Conservation (phyloP, 176 grass and related monocot species). For the Carex myosuroides region DNA sequence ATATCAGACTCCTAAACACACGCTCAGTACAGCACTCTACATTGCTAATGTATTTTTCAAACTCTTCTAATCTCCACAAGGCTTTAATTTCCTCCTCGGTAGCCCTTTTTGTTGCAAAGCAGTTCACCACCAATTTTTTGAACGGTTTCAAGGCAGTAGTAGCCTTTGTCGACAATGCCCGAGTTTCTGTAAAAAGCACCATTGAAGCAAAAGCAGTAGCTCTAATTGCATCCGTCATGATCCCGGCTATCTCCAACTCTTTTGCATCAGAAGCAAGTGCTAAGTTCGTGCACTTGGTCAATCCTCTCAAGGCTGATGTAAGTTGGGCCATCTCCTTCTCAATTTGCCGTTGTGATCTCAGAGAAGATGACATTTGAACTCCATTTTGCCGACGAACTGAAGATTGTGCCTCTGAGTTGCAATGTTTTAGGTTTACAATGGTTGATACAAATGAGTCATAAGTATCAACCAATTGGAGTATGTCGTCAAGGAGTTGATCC, state of each 20-base stretch:
- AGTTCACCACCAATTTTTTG: conserved; percentile 14
- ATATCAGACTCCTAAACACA: conserved; percentile 43
- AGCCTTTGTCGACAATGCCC: conserved; percentile 8
- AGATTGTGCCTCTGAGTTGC: conserved; percentile 28
- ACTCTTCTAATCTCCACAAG: conserved; percentile 2
- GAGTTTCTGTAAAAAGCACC: not conserved
- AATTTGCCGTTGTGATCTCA: conserved; percentile 22
- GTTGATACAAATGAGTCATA: conserved; percentile 37
- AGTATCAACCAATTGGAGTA: conserved; percentile 54
- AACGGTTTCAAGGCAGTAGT: not conserved
- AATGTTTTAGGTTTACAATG: conserved; percentile 27
- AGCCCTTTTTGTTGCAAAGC: not conserved
- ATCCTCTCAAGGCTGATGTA: not conserved
- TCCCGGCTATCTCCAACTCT: not conserved
- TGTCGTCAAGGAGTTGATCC: conserved; percentile 45
- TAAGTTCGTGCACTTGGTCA: not conserved
- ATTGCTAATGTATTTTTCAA: conserved; percentile 25
- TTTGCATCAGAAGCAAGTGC: not conserved
- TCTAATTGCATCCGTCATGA: conserved; percentile 20
- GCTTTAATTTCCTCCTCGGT: not conserved
- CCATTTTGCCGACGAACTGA: conserved; percentile 28
- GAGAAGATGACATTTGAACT: conserved; percentile 13
- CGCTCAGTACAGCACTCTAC: conserved; percentile 34
- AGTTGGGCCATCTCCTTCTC: conserved; percentile 31
- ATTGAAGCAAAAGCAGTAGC: conserved; percentile 19